phyloP scores from a whole-genome alignment of 257 asterid species.

The Solanum neorickii region DNA sequence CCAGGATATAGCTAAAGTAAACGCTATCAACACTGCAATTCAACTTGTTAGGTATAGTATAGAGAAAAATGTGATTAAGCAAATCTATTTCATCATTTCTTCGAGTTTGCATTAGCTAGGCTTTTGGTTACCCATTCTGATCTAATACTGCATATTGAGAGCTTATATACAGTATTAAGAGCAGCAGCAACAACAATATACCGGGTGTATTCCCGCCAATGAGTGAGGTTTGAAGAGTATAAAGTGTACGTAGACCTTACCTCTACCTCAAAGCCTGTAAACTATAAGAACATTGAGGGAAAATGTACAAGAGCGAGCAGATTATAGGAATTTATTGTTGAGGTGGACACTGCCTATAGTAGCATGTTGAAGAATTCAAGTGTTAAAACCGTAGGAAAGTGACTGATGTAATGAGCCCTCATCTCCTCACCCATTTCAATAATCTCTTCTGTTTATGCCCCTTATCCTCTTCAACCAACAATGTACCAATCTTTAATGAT shows the following conservation, averaged over 20 bases:
- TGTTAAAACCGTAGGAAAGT: not conserved
- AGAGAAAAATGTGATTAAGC: not conserved
- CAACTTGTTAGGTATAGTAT: not conserved
- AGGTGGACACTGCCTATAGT: not conserved
- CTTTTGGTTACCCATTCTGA: not conserved
- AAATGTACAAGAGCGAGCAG: not conserved
- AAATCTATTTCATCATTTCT: not conserved
- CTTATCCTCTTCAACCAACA: slow-evolving; percentile 7
- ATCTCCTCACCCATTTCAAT: not conserved
- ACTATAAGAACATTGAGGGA: not conserved
- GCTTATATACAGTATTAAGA: not conserved
- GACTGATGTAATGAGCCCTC: not conserved
- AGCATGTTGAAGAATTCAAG: not conserved
- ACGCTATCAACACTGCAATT: not conserved
- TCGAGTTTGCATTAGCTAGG: not conserved
- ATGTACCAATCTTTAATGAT: not conserved
- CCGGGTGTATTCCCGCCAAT: not conserved
- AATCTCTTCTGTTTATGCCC: not conserved
- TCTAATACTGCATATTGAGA: not conserved
- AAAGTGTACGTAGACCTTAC: not conserved
- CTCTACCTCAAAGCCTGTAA: not conserved
- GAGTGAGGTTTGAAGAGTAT: not conserved
- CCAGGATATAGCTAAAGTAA: not conserved
- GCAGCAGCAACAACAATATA: not conserved
- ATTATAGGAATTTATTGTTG: not conserved